A percentile compares a stretch with the other conserved stretches of the same genome.
These are phyloP conservation scores for Leishmania amazonensis DNA, from an alignment of 208 protist species.

Conservation along the genomic window DNA sequence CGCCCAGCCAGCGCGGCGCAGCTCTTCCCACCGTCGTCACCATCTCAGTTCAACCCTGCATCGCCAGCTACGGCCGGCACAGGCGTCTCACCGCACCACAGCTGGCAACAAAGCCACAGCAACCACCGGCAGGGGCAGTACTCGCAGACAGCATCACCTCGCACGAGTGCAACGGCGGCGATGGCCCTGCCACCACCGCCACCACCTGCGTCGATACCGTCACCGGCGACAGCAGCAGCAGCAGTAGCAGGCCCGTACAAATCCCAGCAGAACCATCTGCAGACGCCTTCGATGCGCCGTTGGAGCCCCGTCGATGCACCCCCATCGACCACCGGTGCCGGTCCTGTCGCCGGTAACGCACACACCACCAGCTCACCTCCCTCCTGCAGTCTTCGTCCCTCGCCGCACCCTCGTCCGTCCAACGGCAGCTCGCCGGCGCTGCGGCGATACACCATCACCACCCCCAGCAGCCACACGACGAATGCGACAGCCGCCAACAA, in stretches of 20 bases:
- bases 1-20: constrained; percentile 10
- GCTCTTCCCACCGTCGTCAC: constrained; percentile 4
- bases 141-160: constrained; percentile 8
- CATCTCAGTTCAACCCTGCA: background rate
- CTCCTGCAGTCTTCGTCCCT: constrained; percentile 27
- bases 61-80: background rate
- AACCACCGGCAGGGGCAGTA: constrained; percentile 9
- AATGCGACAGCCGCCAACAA: constrained; percentile 7
- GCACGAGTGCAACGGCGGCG: background rate
- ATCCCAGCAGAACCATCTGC: constrained; percentile 4
- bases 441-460: constrained; percentile 31
- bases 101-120: constrained; percentile 2
- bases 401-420: constrained; percentile 22
- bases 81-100: background rate
- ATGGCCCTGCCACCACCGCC: background rate
- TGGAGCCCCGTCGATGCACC: constrained; percentile 16
- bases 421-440: constrained; percentile 27
- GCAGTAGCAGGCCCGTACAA: background rate
- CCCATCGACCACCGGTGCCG: background rate
- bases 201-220: background rate
- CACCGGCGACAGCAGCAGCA: background rate
- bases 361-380: constrained; percentile 13
- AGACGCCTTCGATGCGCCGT: background rate
- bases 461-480: constrained; percentile 1
- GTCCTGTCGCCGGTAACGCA: background rate